These are phyloP conservation scores for Bipolaris gigantea DNA, from an alignment of 2,329 filamentous ascomycete genomes.

Conservation along the genomic window DNA sequence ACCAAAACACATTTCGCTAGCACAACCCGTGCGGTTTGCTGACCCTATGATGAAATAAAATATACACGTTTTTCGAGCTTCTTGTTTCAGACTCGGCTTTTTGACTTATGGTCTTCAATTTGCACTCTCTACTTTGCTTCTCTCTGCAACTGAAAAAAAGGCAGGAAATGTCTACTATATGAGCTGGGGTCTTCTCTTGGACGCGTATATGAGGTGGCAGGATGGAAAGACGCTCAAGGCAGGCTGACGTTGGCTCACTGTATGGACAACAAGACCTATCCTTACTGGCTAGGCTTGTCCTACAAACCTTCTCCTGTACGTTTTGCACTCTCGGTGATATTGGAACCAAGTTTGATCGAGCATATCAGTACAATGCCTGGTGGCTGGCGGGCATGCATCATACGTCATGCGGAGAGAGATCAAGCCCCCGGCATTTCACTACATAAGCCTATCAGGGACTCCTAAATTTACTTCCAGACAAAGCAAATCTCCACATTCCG, in stretches of 20 bases:
- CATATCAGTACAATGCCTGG: background rate
- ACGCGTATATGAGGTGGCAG: background rate
- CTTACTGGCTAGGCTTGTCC: background rate
- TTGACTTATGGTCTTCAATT: background rate
- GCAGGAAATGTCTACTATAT: background rate
- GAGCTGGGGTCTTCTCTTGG: background rate
- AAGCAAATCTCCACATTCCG: background rate
- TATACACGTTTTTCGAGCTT: constrained; percentile 3
- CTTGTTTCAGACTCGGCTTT: background rate
- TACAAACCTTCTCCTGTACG: background rate
- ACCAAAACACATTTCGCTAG: background rate
- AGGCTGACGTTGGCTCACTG: background rate
- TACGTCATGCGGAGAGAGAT: constrained; percentile 1
- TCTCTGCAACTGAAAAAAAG: background rate
- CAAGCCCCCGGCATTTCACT: background rate
- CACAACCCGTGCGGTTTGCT: constrained; percentile 1
- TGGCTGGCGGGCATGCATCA: constrained; percentile 1
- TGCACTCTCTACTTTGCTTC: background rate
- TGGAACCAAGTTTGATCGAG: background rate
- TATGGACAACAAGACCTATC: background rate
- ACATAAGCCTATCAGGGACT: background rate
- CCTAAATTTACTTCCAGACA: constrained; percentile 1
- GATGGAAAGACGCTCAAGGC: background rate
- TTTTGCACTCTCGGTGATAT: background rate
- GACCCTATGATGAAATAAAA: constrained; percentile 8